Conservation (phyloP, 2,329 filamentous ascomycete species). For the Sclerotinia subarctica region DNA sequence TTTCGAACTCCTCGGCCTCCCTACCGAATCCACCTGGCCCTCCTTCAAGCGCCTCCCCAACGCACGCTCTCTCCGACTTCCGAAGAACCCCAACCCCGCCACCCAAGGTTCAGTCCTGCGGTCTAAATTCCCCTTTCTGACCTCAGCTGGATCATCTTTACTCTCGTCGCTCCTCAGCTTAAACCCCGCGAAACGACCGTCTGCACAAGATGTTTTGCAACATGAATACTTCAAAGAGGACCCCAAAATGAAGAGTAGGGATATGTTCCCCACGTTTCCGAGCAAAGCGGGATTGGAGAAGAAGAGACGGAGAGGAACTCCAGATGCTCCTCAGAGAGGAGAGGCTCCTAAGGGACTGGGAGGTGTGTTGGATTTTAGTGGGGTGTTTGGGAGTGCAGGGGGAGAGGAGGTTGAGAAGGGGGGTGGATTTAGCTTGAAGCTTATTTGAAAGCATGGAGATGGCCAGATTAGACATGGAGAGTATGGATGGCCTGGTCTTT, state of each 20-base stretch:
- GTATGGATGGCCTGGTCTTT: background rate
- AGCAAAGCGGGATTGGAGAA: slow-evolving; percentile 92
- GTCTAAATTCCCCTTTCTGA: slow-evolving; percentile 77
- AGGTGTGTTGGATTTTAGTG: slow-evolving; percentile 58
- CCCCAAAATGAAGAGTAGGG: slow-evolving; percentile 82
- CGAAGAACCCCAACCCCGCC: slow-evolving; percentile 44
- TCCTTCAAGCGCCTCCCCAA: slow-evolving; percentile 84
- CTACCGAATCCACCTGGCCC: slow-evolving; percentile 80
- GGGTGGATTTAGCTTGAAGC: slow-evolving; percentile 63
- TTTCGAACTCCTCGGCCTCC: slow-evolving; percentile 84
- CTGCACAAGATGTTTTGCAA: slow-evolving; percentile 68
- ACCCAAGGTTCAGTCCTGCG: slow-evolving; percentile 57
- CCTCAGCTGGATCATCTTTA: slow-evolving; percentile 67
- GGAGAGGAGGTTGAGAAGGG: slow-evolving; percentile 63
- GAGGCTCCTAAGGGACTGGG: slow-evolving; percentile 45
- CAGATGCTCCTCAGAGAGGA: slow-evolving; percentile 78
- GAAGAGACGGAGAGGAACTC: slow-evolving; percentile 67
- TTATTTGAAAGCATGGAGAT: slow-evolving; percentile 45
- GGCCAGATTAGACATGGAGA: background rate
- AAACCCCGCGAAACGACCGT: slow-evolving; percentile 69
- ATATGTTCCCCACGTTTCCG: slow-evolving; percentile 95
- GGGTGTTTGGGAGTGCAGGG: slow-evolving; percentile 66
- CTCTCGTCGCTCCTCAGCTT: slow-evolving; percentile 69
- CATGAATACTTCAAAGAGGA: slow-evolving; percentile 88
- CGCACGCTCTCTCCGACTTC: slow-evolving; percentile 73